phyloP scores from a whole-genome alignment of 768 basidiomycete genomes.

The Boletus vermiculosoides region DNA sequence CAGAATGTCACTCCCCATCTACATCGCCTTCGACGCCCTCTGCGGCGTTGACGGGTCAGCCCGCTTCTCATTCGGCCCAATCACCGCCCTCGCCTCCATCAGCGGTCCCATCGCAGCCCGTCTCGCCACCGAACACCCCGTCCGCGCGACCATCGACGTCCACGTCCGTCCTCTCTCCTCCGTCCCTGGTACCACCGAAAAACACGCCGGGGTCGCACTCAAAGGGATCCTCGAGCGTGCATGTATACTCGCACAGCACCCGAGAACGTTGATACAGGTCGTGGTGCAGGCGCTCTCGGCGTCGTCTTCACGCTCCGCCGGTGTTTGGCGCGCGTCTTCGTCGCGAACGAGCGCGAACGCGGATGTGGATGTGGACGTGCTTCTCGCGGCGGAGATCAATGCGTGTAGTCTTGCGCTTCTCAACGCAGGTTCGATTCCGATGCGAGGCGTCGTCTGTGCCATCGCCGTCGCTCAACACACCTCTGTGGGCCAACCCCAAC shows the following conservation, averaged over 20 bases:
- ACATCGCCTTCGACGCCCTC: conserved; percentile 55
- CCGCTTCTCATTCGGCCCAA: conserved; percentile 45
- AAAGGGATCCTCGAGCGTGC: conserved; percentile 58
- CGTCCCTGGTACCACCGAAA: conserved; percentile 69
- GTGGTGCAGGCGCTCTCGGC: conserved; percentile 60
- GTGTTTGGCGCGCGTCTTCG: not conserved
- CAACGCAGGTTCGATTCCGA: conserved; percentile 66
- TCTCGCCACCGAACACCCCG: conserved; percentile 64
- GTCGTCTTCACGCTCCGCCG: not conserved
- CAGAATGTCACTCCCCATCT: conserved; percentile 9
- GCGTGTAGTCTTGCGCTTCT: conserved; percentile 67
- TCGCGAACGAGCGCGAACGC: not conserved
- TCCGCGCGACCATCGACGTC: conserved; percentile 74
- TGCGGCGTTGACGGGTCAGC: conserved; percentile 79
- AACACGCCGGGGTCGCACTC: conserved; percentile 53
- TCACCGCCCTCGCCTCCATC: conserved; percentile 60
- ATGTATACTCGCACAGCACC: conserved; percentile 64
- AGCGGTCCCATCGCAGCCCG: conserved; percentile 83
- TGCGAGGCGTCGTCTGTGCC: conserved; percentile 74
- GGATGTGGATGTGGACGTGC: conserved; percentile 37
- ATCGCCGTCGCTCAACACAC: conserved; percentile 49
- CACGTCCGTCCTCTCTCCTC: conserved; percentile 65
- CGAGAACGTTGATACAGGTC: conserved; percentile 75
- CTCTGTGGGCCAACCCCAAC: conserved; percentile 12
- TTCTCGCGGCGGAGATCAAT: conserved; percentile 68